phyloP scores from a whole-genome alignment of 495 filamentous ascomycete genomes.

The Aspergillus steynii region DNA sequence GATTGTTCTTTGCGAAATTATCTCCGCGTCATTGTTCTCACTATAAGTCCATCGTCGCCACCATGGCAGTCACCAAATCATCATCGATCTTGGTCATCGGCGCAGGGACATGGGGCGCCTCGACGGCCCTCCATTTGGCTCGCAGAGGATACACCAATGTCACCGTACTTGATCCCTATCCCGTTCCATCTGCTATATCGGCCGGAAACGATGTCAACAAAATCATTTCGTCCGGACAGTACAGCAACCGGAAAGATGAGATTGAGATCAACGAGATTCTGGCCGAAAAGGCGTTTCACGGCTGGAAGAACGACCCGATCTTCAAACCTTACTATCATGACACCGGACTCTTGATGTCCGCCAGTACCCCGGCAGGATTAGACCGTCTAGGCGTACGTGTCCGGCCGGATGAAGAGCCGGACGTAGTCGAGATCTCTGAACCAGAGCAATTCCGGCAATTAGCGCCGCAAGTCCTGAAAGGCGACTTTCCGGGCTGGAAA shows the following conservation, averaged over 20 bases:
- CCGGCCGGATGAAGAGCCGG: slow-evolving; percentile 19
- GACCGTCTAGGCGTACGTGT: slow-evolving; percentile 30
- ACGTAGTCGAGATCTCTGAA: slow-evolving; percentile 13
- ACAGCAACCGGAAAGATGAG: slow-evolving; percentile 25
- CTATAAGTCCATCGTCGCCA: background rate
- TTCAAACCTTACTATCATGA: slow-evolving; percentile 48
- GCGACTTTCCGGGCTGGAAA: slow-evolving; percentile 43
- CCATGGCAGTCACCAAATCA: slow-evolving; percentile 20
- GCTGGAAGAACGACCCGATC: slow-evolving; percentile 46
- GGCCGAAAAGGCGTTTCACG: slow-evolving; percentile 32
- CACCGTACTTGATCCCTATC: slow-evolving; percentile 45
- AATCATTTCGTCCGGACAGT: slow-evolving; percentile 32
- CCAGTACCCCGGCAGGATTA: slow-evolving; percentile 18
- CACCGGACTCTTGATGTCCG: slow-evolving; percentile 28
- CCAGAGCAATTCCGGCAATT: slow-evolving; percentile 33
- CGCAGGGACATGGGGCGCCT: slow-evolving; percentile 46
- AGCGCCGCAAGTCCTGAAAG: slow-evolving; percentile 41
- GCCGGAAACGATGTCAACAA: slow-evolving; percentile 53
- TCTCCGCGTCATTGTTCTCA: no score
- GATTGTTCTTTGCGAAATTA: no score
- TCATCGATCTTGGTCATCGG: slow-evolving; percentile 25
- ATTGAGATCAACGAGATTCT: slow-evolving; percentile 32
- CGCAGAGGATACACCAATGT: slow-evolving; percentile 46
- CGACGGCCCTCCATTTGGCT: slow-evolving; percentile 47
- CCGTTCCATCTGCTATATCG: slow-evolving; percentile 42